Percentiles rank a stretch among this genome's conserved stretches.
These are phyloP conservation scores for Ustilago sp. DNA, from an alignment of 1,284 basidiomycete species.

Conservation along the genomic window DNA sequence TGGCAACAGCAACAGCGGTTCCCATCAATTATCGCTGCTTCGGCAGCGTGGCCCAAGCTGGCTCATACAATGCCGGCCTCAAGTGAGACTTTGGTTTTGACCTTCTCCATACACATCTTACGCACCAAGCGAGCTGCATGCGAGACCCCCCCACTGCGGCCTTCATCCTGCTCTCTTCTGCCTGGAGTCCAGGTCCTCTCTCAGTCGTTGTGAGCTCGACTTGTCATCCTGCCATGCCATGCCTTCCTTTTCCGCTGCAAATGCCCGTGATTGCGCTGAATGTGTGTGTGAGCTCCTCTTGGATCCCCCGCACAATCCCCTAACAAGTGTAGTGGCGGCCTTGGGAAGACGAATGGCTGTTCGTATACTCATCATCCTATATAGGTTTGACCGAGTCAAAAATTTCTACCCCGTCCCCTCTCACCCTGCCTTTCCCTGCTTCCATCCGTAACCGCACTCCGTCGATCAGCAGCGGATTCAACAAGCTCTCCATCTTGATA, in stretches of 20 bases:
- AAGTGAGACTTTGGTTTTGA: neutral
- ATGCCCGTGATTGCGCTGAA: neutral
- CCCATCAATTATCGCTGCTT: conserved; percentile 13
- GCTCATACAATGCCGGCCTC: neutral
- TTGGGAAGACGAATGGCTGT: neutral
- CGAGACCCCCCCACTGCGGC: neutral
- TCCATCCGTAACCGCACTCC: neutral
- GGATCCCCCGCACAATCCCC: neutral
- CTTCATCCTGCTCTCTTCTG: neutral
- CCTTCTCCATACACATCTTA: conserved; percentile 2
- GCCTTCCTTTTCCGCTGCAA: neutral
- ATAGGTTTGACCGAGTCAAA: neutral
- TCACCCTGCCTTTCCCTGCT: neutral
- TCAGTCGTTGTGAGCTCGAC: neutral
- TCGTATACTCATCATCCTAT: neutral
- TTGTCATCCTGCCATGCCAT: neutral
- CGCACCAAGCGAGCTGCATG: conserved; percentile 26
- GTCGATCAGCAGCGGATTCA: neutral
- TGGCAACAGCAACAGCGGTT: conserved; percentile 7
- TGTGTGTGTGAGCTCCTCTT: neutral
- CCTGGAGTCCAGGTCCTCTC: neutral
- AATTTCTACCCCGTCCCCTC: neutral
- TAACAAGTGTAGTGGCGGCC: neutral
- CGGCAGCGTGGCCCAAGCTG: conserved; percentile 7
- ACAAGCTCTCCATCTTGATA: neutral